Evolutionary conservation across 2,329 filamentous ascomycete genomes (phyloP), one percentile per base, ranked within the genome.

Genomic region (Fusarium floridanum): DNA sequence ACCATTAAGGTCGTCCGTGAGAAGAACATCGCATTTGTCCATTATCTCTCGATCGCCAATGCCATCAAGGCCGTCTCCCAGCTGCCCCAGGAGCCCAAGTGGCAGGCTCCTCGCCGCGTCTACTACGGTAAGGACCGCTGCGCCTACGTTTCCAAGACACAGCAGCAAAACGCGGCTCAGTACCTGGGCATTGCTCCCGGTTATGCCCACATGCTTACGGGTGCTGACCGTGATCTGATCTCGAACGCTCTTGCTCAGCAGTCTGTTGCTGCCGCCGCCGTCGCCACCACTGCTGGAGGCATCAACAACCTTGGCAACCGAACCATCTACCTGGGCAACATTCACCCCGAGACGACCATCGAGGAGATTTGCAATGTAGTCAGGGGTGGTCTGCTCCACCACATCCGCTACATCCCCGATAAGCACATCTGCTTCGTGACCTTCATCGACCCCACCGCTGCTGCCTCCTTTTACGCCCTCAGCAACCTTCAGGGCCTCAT

Each of bases 401-500:
- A 99, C 84, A 97, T 99, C 83, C 95, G 97, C 78, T 99, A 98
- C 85, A 99, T 99, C 79, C 97, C 97, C 8, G 97, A 99, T 87
- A 99, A 99, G 90, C 97, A 99, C 85, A 99, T 99, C 78, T 99
- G 97, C 88, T 99, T 99, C 81, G 97, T 99, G 67, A 99, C 97
- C 2, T 99, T 99, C 85, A 98, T 99, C 83, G 97, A 99, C 81
- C 97, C 97, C 10, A 99, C 97, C 27, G 97, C 97, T 5, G 97
- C 97, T 27, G 97, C 97, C 45, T 98, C 96, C 1, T 99, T 99
- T 87, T 99, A 98, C 80, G 97, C 97, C 48, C 87, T 99, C 70
- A 98, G 95, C 89, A 98, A 98, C 85, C 88, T 99, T 32, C 97
- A 99, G 82, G 97, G 97, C 27, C 87, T 99, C 75, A 99, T 99